Conservation (phyloP, 2,329 filamentous ascomycete species). For the Pyrenochaeta sp. region DNA sequence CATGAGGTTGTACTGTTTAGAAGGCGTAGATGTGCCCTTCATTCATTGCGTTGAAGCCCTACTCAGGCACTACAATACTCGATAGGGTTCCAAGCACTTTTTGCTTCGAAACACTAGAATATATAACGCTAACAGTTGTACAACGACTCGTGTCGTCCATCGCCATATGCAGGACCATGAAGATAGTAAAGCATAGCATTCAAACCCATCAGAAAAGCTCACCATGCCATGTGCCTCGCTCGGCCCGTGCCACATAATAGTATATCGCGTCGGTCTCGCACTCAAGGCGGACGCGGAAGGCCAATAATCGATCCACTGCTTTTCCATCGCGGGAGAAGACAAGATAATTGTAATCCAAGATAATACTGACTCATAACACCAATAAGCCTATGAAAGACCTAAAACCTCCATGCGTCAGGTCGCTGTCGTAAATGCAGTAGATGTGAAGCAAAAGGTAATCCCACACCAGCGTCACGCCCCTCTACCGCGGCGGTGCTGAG, state of each 20-base stretch:
- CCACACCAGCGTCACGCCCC: conserved; percentile 8
- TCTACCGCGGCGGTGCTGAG: conserved; percentile 12
- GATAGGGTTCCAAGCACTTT: conserved; percentile 18
- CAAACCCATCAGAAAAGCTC: conserved; percentile 3
- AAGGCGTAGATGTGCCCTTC: conserved; percentile 3
- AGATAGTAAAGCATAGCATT: conserved; percentile 3
- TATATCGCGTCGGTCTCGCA: conserved; percentile 10
- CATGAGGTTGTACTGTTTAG: neutral
- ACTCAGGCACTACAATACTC: conserved; percentile 10
- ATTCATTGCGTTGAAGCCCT: conserved; percentile 14
- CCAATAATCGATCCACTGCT: neutral
- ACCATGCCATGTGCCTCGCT: conserved; percentile 3
- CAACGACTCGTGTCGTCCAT: neutral
- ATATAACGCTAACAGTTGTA: conserved; percentile 25
- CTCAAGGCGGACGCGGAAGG: neutral
- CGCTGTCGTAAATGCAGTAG: conserved; percentile 51
- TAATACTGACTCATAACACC: conserved; percentile 43
- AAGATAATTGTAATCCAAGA: conserved; percentile 36
- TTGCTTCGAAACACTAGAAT: conserved; percentile 16
- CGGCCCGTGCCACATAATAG: conserved; percentile 8
- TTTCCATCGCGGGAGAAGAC: conserved; percentile 17
- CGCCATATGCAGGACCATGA: conserved; percentile 5
- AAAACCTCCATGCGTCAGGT: conserved; percentile 46
- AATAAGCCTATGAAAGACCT: conserved; percentile 30
- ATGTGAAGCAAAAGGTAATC: conserved; percentile 39